These are phyloP conservation scores for Grosmannia huntii DNA, from an alignment of 2,329 filamentous ascomycete species.

Conservation along the genomic window DNA sequence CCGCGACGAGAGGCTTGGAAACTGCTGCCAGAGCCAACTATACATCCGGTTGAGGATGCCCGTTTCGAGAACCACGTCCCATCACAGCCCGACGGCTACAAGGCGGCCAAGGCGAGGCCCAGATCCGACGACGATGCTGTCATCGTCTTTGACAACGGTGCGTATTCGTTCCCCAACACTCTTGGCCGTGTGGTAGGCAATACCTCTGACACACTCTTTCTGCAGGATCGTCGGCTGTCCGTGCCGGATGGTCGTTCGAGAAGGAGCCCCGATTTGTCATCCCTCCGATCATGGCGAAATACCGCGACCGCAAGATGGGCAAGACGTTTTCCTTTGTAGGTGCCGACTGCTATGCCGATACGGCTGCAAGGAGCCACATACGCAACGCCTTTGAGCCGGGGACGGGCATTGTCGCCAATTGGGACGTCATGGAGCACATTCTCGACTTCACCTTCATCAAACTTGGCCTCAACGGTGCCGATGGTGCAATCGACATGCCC, in stretches of 20 bases:
- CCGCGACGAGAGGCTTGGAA: constrained; percentile 27
- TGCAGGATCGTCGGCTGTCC: constrained; percentile 71
- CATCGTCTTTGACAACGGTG: constrained; percentile 97
- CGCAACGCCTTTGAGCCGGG: constrained; percentile 84
- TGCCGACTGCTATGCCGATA: constrained; percentile 86
- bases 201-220: not conserved
- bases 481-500: constrained; percentile 68
- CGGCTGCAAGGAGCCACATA: constrained; percentile 80
- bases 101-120: constrained; percentile 45
- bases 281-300: constrained; percentile 86
- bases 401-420: constrained; percentile 86
- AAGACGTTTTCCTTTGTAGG: constrained; percentile 90
- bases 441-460: constrained; percentile 93
- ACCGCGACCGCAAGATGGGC: constrained; percentile 84
- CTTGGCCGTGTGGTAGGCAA: not conserved
- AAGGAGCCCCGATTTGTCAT: constrained; percentile 64
- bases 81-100: constrained; percentile 54
- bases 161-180: constrained; percentile 7
- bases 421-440: constrained; percentile 93
- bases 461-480: constrained; percentile 66
- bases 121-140: constrained; percentile 46
- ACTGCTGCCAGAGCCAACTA: constrained; percentile 37
- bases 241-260: constrained; percentile 95
- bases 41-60: constrained; percentile 50
- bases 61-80: constrained; percentile 44